Percentiles rank a stretch among this genome's conserved stretches.
phyloP scores from a whole-genome alignment of 306 rosid species.

The Dicorynia guianensis region DNA sequence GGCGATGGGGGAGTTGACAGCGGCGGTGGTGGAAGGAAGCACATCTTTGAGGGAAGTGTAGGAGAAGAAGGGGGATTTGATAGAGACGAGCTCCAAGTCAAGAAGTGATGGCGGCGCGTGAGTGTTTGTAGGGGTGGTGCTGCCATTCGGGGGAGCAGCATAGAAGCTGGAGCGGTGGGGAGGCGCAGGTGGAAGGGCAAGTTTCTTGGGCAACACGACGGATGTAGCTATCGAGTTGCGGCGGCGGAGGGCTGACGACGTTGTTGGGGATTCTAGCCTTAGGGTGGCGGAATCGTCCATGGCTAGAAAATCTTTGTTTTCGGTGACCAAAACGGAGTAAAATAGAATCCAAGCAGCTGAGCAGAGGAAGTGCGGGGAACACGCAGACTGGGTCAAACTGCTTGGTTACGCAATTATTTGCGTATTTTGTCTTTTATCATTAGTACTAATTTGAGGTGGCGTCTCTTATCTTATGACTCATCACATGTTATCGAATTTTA shows the following conservation, averaged over 20 bases:
- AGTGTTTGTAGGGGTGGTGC: not conserved
- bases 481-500: too few species aligned
- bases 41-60: conserved; percentile 76
- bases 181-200: conserved; percentile 31
- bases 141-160: conserved; percentile 30
- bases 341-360: not conserved
- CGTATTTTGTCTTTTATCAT: not conserved
- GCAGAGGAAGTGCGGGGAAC: conserved; percentile 16
- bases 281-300: conserved; percentile 40
- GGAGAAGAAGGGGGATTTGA: conserved; percentile 41
- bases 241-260: conserved; percentile 51
- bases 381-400: too few species aligned
- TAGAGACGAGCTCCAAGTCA: conserved; percentile 39
- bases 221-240: conserved; percentile 63
- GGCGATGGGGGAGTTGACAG: conserved; percentile 32
- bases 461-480: too few species aligned
- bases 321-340: too few species aligned
- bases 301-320: not conserved
- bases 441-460: too few species aligned
- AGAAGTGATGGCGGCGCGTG: conserved; percentile 35
- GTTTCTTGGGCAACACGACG: conserved; percentile 41
- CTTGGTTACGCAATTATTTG: not conserved
- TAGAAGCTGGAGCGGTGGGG: conserved; percentile 47
- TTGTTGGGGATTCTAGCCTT: not conserved
- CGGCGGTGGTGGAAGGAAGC: conserved; percentile 48